Conservation (phyloP, 2,329 filamentous ascomycete species). For the Colletotrichum neosansevieriae region DNA sequence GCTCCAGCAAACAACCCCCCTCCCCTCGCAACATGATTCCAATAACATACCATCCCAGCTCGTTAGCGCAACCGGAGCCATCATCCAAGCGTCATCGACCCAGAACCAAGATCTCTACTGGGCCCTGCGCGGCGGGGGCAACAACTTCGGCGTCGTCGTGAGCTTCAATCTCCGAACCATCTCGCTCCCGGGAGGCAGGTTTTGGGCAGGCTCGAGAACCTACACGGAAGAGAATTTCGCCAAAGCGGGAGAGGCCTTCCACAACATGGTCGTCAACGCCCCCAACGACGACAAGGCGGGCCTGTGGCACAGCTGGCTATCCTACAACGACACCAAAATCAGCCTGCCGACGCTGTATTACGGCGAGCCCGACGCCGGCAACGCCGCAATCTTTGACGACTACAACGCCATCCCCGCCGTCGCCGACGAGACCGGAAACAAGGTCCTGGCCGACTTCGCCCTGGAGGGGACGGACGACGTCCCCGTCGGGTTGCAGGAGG, state of each 20-base stretch:
- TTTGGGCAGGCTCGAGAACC: conserved; percentile 53
- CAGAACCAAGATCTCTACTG: conserved; percentile 66
- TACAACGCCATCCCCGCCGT: conserved; percentile 50
- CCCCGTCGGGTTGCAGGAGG: conserved; percentile 42
- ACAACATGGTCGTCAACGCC: conserved; percentile 47
- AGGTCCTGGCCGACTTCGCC: conserved; percentile 39
- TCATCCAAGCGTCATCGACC: conserved; percentile 55
- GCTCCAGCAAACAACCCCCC: too few relatives aligned
- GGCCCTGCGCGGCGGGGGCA: conserved; percentile 67
- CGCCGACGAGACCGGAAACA: conserved; percentile 45
- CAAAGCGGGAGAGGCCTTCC: conserved; percentile 45
- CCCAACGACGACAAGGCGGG: conserved; percentile 51
- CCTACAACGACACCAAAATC: conserved; percentile 43
- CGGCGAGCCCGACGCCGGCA: conserved; percentile 47
- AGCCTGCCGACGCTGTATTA: conserved; percentile 52
- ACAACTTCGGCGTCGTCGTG: conserved; percentile 68
- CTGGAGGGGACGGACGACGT: conserved; percentile 13
- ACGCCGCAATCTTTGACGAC: conserved; percentile 52
- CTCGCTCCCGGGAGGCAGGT: conserved; percentile 46
- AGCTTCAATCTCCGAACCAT: conserved; percentile 59
- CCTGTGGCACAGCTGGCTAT: conserved; percentile 44
- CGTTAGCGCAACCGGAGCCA: conserved; percentile 58
- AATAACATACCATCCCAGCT: conserved; percentile 43
- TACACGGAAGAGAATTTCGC: conserved; percentile 49
- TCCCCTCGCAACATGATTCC: too few relatives aligned